Evolutionary conservation across 805 yeast genomes (phyloP).

Genomic region (Cyberlindnera amylophila): DNA sequence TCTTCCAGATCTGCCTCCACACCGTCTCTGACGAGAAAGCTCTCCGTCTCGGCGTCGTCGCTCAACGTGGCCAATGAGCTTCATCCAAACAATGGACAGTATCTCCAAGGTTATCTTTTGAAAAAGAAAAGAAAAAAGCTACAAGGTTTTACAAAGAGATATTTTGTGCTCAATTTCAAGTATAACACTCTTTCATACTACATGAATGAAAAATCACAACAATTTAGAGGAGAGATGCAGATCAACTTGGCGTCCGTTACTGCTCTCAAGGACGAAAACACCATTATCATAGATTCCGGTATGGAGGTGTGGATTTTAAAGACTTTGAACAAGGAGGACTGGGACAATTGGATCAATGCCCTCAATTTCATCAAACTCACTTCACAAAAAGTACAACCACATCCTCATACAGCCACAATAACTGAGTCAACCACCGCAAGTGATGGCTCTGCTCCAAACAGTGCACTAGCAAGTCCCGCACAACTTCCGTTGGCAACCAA

Average conservation of each 20-base stretch:
- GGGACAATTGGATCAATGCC: conserved; percentile 80
- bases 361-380: conserved; percentile 42
- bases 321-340: conserved; percentile 60
- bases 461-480: conserved; percentile 3
- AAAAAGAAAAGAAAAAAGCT: conserved; percentile 80
- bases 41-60: conserved; percentile 20
- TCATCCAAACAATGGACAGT: conserved; percentile 59
- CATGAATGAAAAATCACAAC: conserved; percentile 62
- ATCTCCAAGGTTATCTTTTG: conserved; percentile 70
- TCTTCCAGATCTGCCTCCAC: neutral
- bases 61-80: conserved; percentile 22
- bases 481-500: conserved; percentile 1
- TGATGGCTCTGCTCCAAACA: too few relatives aligned
- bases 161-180: conserved; percentile 76
- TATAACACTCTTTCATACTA: conserved; percentile 83
- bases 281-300: conserved; percentile 86
- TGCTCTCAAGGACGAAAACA: conserved; percentile 62
- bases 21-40: conserved; percentile 6
- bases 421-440: too few relatives aligned
- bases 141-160: conserved; percentile 84
- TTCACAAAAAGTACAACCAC: conserved; percentile 3
- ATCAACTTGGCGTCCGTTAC: conserved; percentile 77
- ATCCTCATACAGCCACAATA: neutral
- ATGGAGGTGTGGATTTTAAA: conserved; percentile 90
- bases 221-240: conserved; percentile 89